Conservation (phyloP, 192 early-diverging fungal species). For the Coemansia sp. region DNA sequence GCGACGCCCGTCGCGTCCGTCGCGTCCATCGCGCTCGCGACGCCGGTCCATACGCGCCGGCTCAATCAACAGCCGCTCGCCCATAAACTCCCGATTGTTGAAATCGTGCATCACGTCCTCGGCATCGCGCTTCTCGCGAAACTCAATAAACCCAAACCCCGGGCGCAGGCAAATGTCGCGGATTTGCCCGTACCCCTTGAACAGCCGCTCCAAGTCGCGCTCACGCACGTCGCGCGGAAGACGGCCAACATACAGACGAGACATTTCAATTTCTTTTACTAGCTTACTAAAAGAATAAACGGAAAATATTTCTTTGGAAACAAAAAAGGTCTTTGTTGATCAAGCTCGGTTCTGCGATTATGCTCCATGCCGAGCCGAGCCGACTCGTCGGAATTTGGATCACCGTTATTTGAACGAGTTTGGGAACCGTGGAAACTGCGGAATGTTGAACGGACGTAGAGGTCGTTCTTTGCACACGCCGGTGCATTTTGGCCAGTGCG, state of each 20-base stretch:
- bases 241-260: conserved; percentile 73
- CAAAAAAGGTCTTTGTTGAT: not conserved
- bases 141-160: conserved; percentile 96
- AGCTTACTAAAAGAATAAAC: not conserved
- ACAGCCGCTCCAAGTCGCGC: conserved; percentile 80
- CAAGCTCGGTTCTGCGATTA: not conserved
- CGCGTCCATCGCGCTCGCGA: conserved; percentile 47
- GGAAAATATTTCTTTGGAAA: not conserved
- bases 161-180: conserved; percentile 77
- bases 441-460: conserved; percentile 26
- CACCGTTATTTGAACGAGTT: conserved; percentile 21
- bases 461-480: conserved; percentile 46
- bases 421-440: conserved; percentile 26
- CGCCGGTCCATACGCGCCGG: conserved; percentile 67
- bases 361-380: not conserved
- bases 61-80: conserved; percentile 84
- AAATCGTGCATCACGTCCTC: conserved; percentile 85
- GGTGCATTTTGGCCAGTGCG: conserved; percentile 51
- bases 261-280: conserved; percentile 20
- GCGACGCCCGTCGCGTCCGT: conserved; percentile 33
- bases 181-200: conserved; percentile 78
- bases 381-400: not conserved
- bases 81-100: conserved; percentile 78
- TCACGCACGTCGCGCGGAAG: conserved; percentile 81
- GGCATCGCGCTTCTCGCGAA: conserved; percentile 81